phyloP scores from a whole-genome alignment of 2,329 filamentous ascomycete species.

The Nigrospora oryzae region DNA sequence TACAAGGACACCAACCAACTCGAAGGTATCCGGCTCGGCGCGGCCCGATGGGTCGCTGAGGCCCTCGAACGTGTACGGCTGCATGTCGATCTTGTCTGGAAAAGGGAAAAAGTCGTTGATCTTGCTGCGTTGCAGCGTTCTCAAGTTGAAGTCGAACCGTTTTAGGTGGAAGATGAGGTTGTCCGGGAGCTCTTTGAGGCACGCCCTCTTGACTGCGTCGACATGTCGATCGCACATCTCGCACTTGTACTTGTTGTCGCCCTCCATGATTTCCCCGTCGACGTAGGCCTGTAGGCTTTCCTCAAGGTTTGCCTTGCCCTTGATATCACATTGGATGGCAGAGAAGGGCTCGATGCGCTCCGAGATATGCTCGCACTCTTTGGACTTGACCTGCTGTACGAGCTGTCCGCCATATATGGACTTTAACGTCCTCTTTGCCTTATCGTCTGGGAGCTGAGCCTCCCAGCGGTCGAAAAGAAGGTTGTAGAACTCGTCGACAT shows the following conservation, averaged over 20 bases:
- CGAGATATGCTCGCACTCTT: constrained; percentile 89
- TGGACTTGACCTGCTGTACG: constrained; percentile 91
- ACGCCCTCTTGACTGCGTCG: constrained; percentile 87
- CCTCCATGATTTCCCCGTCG: constrained; percentile 92
- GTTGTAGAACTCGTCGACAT: constrained; percentile 97
- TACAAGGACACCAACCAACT: constrained; percentile 89
- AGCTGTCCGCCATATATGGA: constrained; percentile 87
- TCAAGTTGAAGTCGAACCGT: constrained; percentile 73
- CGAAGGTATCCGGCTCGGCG: constrained; percentile 66
- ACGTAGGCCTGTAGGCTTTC: constrained; percentile 94
- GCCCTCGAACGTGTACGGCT: constrained; percentile 80
- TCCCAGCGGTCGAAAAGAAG: constrained; percentile 89
- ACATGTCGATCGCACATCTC: constrained; percentile 83
- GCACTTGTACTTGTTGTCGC: constrained; percentile 98
- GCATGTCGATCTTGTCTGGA: constrained; percentile 75
- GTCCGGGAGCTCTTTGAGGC: constrained; percentile 85
- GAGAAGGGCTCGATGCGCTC: constrained; percentile 86
- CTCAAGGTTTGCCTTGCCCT: constrained; percentile 74
- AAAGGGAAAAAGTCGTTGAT: constrained; percentile 95
- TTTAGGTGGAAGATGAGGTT: constrained; percentile 95
- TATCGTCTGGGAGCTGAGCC: constrained; percentile 58
- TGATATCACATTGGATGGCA: constrained; percentile 92
- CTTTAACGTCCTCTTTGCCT: constrained; percentile 66
- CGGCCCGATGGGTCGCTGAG: constrained; percentile 55
- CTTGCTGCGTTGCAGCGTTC: constrained; percentile 74